Percentiles rank a stretch among this genome's conserved stretches.
phyloP scores from a whole-genome alignment of 2,329 filamentous ascomycete species.

The Tolypocladium paradoxum region DNA sequence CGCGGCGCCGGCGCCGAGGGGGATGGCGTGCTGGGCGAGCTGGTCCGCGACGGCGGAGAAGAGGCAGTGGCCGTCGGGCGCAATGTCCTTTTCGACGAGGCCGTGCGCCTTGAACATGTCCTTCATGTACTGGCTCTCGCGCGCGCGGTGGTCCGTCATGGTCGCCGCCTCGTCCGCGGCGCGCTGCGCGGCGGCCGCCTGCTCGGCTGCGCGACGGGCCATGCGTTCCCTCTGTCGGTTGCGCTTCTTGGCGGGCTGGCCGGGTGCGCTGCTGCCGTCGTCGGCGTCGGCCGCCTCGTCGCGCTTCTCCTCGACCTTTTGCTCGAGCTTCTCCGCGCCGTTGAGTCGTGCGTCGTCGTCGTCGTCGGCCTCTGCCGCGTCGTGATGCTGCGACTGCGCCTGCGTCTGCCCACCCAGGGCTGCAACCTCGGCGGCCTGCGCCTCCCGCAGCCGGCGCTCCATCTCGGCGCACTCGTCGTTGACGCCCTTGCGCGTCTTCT shows the following conservation, averaged over 20 bases:
- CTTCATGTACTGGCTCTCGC: constrained; percentile 62
- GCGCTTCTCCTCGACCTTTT: constrained; percentile 4
- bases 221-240: constrained; percentile 89
- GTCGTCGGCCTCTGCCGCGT: background rate
- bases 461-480: constrained; percentile 66
- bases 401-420: constrained; percentile 21
- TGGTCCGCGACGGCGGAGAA: constrained; percentile 90
- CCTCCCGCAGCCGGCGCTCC: constrained; percentile 55
- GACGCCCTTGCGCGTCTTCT: constrained; percentile 68
- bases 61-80: constrained; percentile 87
- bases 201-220: constrained; percentile 78
- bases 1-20: background rate
- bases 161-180: constrained; percentile 66
- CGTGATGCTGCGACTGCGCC: background rate
- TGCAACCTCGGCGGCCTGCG: constrained; percentile 52
- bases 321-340: background rate
- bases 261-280: background rate
- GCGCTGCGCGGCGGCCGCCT: constrained; percentile 54
- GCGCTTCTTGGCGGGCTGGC: constrained; percentile 49
- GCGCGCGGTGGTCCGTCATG: constrained; percentile 61
- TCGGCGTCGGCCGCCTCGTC: background rate
- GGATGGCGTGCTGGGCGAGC: constrained; percentile 42
- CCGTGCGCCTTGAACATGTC: constrained; percentile 50
- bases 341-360: background rate
- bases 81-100: constrained; percentile 67